phyloP scores from a whole-genome alignment of 257 asterid species.

The Ajuga chamaepitys region DNA sequence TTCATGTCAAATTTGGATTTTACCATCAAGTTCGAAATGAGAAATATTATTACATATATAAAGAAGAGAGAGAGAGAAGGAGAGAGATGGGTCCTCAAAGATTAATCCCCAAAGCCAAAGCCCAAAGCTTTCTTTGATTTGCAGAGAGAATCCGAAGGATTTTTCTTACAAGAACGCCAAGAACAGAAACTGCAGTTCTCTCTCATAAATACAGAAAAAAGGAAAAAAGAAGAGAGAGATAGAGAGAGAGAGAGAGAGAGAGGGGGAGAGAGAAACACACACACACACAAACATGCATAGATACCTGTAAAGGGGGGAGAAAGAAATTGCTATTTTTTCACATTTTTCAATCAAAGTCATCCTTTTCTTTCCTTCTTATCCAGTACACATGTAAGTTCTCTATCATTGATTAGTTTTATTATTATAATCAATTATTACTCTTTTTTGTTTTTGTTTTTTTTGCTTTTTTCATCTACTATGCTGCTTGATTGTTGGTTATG shows the following conservation, averaged over 20 bases:
- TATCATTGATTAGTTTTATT: conserved; percentile 14
- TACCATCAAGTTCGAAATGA: conserved; percentile 7
- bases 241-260: too few species aligned
- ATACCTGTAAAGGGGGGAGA: conserved; percentile 30
- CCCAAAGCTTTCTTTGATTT: conserved; percentile 60
- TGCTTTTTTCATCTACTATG: not conserved
- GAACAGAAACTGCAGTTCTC: conserved; percentile 36
- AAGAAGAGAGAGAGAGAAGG: too few species aligned
- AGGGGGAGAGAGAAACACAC: not conserved
- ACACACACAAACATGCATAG: conserved; percentile 30
- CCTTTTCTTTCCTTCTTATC: conserved; percentile 40
- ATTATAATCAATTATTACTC: not conserved
- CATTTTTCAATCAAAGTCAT: conserved; percentile 32
- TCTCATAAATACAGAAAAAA: conserved; percentile 19
- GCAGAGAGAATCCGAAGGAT: conserved; percentile 58
- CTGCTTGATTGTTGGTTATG: conserved; percentile 1
- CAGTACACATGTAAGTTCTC: conserved; percentile 52
- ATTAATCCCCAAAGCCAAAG: conserved; percentile 50
- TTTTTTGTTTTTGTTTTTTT: not conserved
- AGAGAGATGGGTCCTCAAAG: too few species aligned
- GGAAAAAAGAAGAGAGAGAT: not conserved
- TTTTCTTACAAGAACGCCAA: conserved; percentile 35
- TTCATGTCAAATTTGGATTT: conserved; percentile 12
- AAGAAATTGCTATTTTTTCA: conserved; percentile 27
- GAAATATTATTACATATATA: conserved; percentile 3